Evolutionary conservation across 805 yeast genomes (phyloP).

Genomic region (Suhomyces sp.): DNA sequence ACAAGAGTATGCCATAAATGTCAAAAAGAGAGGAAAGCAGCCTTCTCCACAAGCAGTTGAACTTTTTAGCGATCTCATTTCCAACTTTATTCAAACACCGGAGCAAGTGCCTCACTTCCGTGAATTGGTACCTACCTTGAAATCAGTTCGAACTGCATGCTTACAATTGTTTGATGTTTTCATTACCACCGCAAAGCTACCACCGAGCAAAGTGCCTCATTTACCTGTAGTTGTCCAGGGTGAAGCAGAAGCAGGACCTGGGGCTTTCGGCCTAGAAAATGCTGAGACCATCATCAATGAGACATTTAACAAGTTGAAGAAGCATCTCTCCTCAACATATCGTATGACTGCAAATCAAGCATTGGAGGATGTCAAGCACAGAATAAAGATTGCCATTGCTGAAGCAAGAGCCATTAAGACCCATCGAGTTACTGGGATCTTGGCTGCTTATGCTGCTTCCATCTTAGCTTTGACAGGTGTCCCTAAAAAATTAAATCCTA

Average conservation of each 20-base stretch:
- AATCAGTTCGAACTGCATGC: slow-evolving; percentile 84
- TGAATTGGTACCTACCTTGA: slow-evolving; percentile 82
- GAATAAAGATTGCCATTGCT: slow-evolving; percentile 61
- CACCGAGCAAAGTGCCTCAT: slow-evolving; percentile 70
- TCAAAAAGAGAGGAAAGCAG: slow-evolving; percentile 14
- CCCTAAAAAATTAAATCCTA: slow-evolving; percentile 87
- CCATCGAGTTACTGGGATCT: slow-evolving; percentile 55
- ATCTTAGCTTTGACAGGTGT: slow-evolving; percentile 57
- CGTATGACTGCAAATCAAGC: slow-evolving; percentile 70
- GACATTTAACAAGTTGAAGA: slow-evolving; percentile 62
- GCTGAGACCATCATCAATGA: slow-evolving; percentile 69
- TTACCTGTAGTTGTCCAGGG: slow-evolving; percentile 91
- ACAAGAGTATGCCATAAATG: slow-evolving; percentile 57
- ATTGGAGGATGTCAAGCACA: slow-evolving; percentile 72
- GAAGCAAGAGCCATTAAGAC: slow-evolving; percentile 58
- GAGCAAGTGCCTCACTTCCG: slow-evolving; percentile 57
- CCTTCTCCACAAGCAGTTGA: slow-evolving; percentile 18
- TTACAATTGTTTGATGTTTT: slow-evolving; percentile 77
- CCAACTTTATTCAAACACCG: slow-evolving; percentile 40
- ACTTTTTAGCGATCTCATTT: slow-evolving; percentile 24
- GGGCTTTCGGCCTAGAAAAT: slow-evolving; percentile 76
- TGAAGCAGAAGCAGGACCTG: slow-evolving; percentile 89
- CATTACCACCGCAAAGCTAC: slow-evolving; percentile 69
- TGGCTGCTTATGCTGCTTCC: slow-evolving; percentile 78
- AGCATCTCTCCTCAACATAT: slow-evolving; percentile 60